These are phyloP conservation scores for Erythrobasidium yunnanense DNA, from an alignment of 768 basidiomycete species.

Conservation along the genomic window DNA sequence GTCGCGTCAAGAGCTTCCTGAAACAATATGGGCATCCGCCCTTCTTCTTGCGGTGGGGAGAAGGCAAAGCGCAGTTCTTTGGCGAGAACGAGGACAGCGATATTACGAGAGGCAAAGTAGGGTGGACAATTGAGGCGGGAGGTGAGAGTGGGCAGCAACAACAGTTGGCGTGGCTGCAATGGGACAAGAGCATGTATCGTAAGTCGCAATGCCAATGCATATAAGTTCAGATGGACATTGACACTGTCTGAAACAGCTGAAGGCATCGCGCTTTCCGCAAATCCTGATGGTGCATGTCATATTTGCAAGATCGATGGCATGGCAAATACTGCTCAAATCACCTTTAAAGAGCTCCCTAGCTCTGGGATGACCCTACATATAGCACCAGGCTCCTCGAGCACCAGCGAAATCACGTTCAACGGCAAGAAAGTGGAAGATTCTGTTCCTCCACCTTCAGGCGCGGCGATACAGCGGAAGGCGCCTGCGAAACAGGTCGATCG, in stretches of 20 bases:
- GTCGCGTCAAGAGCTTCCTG: constrained; percentile 25
- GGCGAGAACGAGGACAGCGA: background rate
- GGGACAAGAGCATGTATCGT: constrained; percentile 13
- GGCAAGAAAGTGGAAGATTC: background rate
- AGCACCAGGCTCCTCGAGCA: background rate
- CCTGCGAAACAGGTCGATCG: background rate
- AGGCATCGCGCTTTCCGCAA: background rate
- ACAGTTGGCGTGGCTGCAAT: constrained; percentile 21
- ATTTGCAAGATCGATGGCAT: background rate
- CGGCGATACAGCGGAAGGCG: background rate
- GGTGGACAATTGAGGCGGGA: background rate
- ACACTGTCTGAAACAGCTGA: background rate
- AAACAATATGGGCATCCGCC: constrained; percentile 26
- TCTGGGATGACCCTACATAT: background rate
- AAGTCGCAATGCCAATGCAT: background rate
- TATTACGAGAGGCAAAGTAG: background rate
- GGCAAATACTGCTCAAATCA: background rate
- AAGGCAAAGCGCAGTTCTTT: background rate
- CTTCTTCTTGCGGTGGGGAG: constrained; percentile 19
- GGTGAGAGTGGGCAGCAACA: background rate
- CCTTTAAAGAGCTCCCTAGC: background rate
- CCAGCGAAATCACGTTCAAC: constrained; percentile 3
- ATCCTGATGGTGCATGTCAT: background rate
- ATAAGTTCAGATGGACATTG: background rate
- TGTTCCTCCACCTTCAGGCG: background rate